Conservation (phyloP, 2,329 filamentous ascomycete species). For the Colletotrichum phormii region DNA sequence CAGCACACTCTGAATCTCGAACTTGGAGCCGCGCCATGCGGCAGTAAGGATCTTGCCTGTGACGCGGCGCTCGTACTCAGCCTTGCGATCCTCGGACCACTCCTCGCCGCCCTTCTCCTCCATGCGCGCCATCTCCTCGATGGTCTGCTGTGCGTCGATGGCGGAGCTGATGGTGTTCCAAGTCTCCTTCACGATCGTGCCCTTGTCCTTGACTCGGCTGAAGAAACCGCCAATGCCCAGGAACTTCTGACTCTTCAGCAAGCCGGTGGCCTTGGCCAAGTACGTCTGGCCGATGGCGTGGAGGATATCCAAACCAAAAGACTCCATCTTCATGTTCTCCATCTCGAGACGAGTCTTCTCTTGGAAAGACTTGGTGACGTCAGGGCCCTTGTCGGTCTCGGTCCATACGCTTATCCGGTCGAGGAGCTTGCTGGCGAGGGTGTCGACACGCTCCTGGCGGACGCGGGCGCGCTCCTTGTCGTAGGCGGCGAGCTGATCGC, state of each 20-base stretch:
- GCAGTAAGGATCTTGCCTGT: slow-evolving; percentile 98
- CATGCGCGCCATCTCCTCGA: slow-evolving; percentile 98
- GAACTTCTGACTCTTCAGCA: slow-evolving; percentile 96
- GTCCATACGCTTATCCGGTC: slow-evolving; percentile 96
- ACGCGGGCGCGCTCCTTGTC: slow-evolving; percentile 87
- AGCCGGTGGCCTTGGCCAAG: slow-evolving; percentile 84
- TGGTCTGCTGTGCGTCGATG: slow-evolving; percentile 96
- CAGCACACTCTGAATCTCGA: slow-evolving; percentile 96
- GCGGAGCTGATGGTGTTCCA: slow-evolving; percentile 98
- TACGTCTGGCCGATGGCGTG: slow-evolving; percentile 96
- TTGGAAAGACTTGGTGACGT: slow-evolving; percentile 90
- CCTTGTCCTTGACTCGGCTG: slow-evolving; percentile 93
- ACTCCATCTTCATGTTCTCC: slow-evolving; percentile 99
- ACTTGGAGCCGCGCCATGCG: slow-evolving; percentile 95
- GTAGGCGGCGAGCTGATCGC: slow-evolving; percentile 88
- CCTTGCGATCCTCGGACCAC: slow-evolving; percentile 97
- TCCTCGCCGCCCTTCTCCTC: slow-evolving; percentile 96
- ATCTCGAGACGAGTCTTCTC: slow-evolving; percentile 95
- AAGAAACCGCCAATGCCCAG: slow-evolving; percentile 97
- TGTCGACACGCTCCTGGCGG: slow-evolving; percentile 90
- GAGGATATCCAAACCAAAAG: slow-evolving; percentile 94
- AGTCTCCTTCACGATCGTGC: slow-evolving; percentile 95
- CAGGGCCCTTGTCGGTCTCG: slow-evolving; percentile 89
- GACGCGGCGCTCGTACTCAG: slow-evolving; percentile 93
- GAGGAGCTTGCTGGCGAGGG: slow-evolving; percentile 83